Percentiles rank a stretch among this genome's conserved stretches.
Evolutionary conservation across 2,329 filamentous ascomycete genomes (phyloP).

Genomic region (Microdochium paspali): DNA sequence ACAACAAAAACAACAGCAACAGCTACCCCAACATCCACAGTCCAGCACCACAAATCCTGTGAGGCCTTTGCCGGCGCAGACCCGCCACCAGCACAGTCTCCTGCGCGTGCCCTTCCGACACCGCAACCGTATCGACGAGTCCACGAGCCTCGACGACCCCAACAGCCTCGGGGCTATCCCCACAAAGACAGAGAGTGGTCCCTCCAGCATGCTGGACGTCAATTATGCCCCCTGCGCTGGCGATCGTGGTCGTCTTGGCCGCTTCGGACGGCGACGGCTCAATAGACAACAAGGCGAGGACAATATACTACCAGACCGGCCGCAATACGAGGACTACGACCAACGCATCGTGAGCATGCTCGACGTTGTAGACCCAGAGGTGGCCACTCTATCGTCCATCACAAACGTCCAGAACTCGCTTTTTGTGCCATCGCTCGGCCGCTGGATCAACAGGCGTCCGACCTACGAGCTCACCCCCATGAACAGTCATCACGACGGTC

Average conservation of each 20-base stretch:
- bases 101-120: neutral
- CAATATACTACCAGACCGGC: neutral
- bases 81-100: neutral
- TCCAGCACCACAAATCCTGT: neutral
- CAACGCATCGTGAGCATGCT: slow-evolving; percentile 1
- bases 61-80: neutral
- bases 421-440: slow-evolving; percentile 74
- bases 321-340: neutral
- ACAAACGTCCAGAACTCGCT: slow-evolving; percentile 88
- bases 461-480: slow-evolving; percentile 63
- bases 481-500: neutral
- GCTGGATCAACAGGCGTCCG: slow-evolving; percentile 64
- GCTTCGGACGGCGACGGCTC: neutral
- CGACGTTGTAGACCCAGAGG: slow-evolving; percentile 54
- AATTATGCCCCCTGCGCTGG: neutral
- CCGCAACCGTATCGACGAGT: neutral
- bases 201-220: neutral
- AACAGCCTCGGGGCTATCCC: neutral
- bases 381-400: slow-evolving; percentile 71
- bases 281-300: neutral
- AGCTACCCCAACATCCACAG: neutral
- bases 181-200: neutral
- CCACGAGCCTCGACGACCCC: neutral
- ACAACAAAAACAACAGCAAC: neutral
- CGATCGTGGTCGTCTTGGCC: neutral